Evolutionary conservation across 768 basidiomycete genomes (phyloP), one percentile per base, ranked within the genome.

Genomic region (Pleurotus cornucopiae): DNA sequence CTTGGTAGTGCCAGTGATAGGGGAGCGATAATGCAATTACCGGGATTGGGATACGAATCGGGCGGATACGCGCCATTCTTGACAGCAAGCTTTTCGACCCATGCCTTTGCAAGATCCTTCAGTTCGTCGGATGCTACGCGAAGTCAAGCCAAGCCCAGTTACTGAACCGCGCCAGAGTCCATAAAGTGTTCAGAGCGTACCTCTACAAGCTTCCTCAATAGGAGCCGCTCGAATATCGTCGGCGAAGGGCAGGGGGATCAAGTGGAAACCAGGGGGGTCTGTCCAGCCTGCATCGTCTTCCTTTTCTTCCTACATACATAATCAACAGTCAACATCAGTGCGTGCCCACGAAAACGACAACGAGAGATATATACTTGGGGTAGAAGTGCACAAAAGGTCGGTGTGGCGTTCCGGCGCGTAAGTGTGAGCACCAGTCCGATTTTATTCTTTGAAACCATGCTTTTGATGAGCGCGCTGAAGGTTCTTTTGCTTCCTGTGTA

Each of bases 401-500:
- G 95, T 3, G 84, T 76, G 4, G 88, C 73, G 61, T 88, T 94
- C 49, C 83, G 75, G 58, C 94, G 76, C 34, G 82, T 80, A 4
- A 94, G 66, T 13, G 81, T 78, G 12, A 90, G 76, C 1, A 81
- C 92, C n/a, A 97, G 67, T 0, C 83, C 97, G 54, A 98, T 84
- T 67, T 87, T 89, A 49, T 87, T 73, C 67, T 93, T 92, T 64
- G 85, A 82, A 25, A 88, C 56, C 82, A 94, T 89, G 2, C 90
- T 84, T 61, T 87, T 84, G 34, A 98, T 77, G 3, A 99, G 76
- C 0, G 97, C 92, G 12, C 80, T 85, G 69, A 98, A 98, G 0
- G 95, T 91, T 40, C 96, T 82, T 61, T 89, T 97, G 69, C 92
- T 95, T 6, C 97, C 97, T 6, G 91, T 83, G 71, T 88, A 96